Percentiles rank a stretch among this genome's conserved stretches.
phyloP scores from a whole-genome alignment of 371 early-diverging fungal species.

The Lichtheimia ornata region DNA sequence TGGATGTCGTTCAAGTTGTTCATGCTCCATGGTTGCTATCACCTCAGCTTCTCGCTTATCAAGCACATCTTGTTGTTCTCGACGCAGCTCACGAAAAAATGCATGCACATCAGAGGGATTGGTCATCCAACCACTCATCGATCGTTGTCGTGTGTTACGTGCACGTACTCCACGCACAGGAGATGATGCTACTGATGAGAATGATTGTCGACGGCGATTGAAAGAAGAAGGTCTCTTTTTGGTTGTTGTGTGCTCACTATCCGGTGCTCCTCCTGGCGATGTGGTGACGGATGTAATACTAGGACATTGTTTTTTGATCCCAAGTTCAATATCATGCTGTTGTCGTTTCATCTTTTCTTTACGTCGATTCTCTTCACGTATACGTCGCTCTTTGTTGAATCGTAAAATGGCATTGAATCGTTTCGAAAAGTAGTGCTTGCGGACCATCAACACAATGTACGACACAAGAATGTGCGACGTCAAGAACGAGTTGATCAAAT shows the following conservation, averaged over 20 bases:
- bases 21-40: background rate
- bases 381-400: slow-evolving; percentile 31
- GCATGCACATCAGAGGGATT: background rate
- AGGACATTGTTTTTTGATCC: background rate
- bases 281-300: slow-evolving; percentile 18
- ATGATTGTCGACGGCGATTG: slow-evolving; percentile 22
- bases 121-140: background rate
- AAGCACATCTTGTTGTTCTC: background rate
- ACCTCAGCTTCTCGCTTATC: slow-evolving; percentile 8
- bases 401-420: slow-evolving; percentile 44
- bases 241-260: no score
- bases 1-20: background rate
- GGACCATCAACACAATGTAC: slow-evolving; percentile 29
- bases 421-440: slow-evolving; percentile 45
- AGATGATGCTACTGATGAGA: slow-evolving; percentile 22
- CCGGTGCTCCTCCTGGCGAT: background rate
- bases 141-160: background rate
- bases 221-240: no score
- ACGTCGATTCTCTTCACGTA: slow-evolving; percentile 31
- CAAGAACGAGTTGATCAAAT: slow-evolving; percentile 34
- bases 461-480: slow-evolving; percentile 40
- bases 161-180: slow-evolving; percentile 8
- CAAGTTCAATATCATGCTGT: slow-evolving; percentile 22
- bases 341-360: slow-evolving; percentile 11
- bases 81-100: slow-evolving; percentile 6